A percentile compares a stretch with the other conserved stretches of the same genome.
Conservation (phyloP, 148 eudicot species). For the Chenopodium suecicum region DNA sequence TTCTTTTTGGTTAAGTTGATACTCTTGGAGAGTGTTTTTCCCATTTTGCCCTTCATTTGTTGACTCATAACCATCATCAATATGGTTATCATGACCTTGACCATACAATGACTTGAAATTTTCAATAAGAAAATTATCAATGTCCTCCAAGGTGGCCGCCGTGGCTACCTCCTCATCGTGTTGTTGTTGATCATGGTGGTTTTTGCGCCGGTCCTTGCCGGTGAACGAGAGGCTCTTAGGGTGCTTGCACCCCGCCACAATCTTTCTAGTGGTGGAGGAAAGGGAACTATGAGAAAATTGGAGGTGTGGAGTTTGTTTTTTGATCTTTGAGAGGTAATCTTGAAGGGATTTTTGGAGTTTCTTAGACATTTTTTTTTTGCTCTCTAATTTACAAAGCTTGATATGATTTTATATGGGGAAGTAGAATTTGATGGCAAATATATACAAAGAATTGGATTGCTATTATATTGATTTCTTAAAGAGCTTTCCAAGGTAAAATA, state of each 20-base stretch:
- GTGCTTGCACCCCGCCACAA: conserved; percentile 50
- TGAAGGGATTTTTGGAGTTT: conserved; percentile 53
- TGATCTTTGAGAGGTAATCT: conserved; percentile 53
- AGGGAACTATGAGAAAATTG: conserved; percentile 38
- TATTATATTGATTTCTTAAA: neutral
- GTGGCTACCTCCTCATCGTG: conserved; percentile 22
- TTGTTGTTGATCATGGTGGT: neutral
- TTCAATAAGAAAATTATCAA: conserved; percentile 56
- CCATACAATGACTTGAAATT: conserved; percentile 58
- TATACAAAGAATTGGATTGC: neutral
- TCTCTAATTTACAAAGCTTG: neutral
- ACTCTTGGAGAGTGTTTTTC: neutral
- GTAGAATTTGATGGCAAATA: neutral
- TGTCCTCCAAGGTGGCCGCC: conserved; percentile 58
- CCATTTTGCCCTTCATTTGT: neutral
- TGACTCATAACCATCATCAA: neutral
- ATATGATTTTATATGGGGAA: neutral
- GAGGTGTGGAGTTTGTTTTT: conserved; percentile 39
- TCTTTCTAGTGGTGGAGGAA: conserved; percentile 41
- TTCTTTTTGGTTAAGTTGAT: conserved; percentile 7
- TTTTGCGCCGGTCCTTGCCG: conserved; percentile 1
- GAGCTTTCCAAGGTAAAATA: no score
- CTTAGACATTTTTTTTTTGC: conserved; percentile 41
- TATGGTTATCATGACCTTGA: conserved; percentile 19
- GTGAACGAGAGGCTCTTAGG: conserved; percentile 46